A percentile compares a stretch with the other conserved stretches of the same genome.
Conservation (phyloP, 129 eudicot genomes). For the Artemisia tridentata region DNA sequence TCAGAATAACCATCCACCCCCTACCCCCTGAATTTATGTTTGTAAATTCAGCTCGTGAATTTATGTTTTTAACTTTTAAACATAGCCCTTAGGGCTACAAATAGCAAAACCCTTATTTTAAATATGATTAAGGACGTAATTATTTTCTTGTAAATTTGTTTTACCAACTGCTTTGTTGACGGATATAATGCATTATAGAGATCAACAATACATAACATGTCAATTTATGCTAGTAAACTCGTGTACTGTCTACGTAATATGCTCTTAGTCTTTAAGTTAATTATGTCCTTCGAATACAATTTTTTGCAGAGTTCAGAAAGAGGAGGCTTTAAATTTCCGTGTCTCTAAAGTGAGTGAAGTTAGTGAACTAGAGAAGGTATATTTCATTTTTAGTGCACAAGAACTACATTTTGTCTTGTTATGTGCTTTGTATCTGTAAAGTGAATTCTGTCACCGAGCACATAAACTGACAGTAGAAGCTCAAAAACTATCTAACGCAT, state of each 20-base stretch:
- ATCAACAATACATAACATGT: not conserved
- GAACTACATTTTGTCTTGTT: conserved; percentile 4
- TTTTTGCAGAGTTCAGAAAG: conserved; percentile 74
- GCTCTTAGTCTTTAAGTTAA: not conserved
- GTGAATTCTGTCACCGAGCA: not conserved
- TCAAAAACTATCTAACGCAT: not conserved
- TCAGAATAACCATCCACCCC: too few species aligned
- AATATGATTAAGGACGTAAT: not conserved
- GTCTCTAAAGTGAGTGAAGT: conserved; percentile 86
- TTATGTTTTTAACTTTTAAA: too few species aligned
- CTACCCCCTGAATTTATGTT: too few species aligned
- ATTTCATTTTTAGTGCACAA: conserved; percentile 13
- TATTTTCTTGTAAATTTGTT: conserved; percentile 1
- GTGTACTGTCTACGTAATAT: not conserved
- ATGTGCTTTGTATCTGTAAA: not conserved
- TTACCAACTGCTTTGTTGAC: conserved; percentile 15
- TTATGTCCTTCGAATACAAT: not conserved
- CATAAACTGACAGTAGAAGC: not conserved
- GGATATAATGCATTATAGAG: not conserved
- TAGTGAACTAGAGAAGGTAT: conserved; percentile 88
- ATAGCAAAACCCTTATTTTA: too few species aligned
- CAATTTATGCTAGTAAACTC: not conserved
- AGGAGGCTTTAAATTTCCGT: conserved; percentile 90
- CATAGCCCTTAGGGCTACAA: too few species aligned
- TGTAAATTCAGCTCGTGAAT: too few species aligned